Evolutionary conservation across 805 yeast species (phyloP).

Genomic region (Vanderwaltozyma verrucispora): DNA sequence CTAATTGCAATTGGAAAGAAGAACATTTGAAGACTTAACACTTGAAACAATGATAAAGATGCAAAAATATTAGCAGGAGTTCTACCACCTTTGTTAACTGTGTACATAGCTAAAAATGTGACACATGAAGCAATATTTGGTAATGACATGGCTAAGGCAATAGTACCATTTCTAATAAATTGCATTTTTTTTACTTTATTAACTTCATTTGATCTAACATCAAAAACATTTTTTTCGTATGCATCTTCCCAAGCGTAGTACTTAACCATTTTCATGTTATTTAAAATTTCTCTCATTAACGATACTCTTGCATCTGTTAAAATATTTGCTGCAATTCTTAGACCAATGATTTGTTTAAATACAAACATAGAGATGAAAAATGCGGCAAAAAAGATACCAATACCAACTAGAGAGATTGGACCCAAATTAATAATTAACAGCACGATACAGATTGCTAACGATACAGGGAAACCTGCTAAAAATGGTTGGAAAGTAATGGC

Average conservation of each 20-base stretch:
- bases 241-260: conserved; percentile 89
- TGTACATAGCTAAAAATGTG: conserved; percentile 37
- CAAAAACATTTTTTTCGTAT: conserved; percentile 45
- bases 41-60: conserved; percentile 57
- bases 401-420: conserved; percentile 60
- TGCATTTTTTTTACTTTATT: conserved; percentile 50
- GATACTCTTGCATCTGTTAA: conserved; percentile 72
- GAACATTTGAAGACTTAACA: conserved; percentile 50
- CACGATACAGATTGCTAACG: conserved; percentile 52
- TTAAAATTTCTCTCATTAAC: conserved; percentile 66
- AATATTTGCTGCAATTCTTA: conserved; percentile 47
- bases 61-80: conserved; percentile 59
- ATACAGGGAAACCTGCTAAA: conserved; percentile 51
- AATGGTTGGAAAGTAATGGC: conserved; percentile 63
- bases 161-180: conserved; percentile 48
- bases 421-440: conserved; percentile 62
- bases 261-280: conserved; percentile 72
- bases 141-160: conserved; percentile 56
- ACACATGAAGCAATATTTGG: conserved; percentile 67
- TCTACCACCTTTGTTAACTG: conserved; percentile 32
- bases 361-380: conserved; percentile 33
- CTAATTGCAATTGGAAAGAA: conserved; percentile 64
- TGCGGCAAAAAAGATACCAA: conserved; percentile 41
- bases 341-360: conserved; percentile 42
- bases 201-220: conserved; percentile 55